phyloP scores from a whole-genome alignment of 108 stramenopile species.

The Nannochloropsis oceanica region DNA sequence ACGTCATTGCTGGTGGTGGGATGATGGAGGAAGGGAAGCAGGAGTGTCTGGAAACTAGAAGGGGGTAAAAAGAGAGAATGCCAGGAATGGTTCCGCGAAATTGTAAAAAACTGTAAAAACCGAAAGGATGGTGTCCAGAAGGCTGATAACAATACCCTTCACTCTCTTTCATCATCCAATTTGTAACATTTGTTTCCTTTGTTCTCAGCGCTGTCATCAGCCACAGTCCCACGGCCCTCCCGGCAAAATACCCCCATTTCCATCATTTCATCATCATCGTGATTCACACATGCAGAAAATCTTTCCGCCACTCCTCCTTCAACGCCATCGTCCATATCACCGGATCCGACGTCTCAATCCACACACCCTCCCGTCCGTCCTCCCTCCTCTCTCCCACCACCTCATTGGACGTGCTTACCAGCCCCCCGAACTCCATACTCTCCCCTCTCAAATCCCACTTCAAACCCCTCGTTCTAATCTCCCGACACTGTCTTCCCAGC shows the following conservation, averaged over 20 bases:
- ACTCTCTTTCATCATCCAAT: too few relatives aligned
- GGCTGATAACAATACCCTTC: too few relatives aligned
- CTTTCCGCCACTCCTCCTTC: not conserved
- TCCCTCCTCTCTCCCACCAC: constrained; percentile 3
- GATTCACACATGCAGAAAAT: not conserved
- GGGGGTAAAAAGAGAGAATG: too few relatives aligned
- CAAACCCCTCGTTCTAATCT: constrained; percentile 19
- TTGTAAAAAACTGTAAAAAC: too few relatives aligned
- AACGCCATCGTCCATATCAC: not conserved
- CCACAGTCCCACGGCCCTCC: too few relatives aligned
- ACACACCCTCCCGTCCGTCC: not conserved
- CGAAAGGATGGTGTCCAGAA: too few relatives aligned
- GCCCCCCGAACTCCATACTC: constrained; percentile 21
- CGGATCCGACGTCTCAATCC: not conserved
- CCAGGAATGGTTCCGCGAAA: too few relatives aligned
- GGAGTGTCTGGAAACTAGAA: too few relatives aligned
- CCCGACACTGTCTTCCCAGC: constrained; percentile 3
- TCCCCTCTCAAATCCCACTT: constrained; percentile 21
- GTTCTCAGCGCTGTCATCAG: too few relatives aligned
- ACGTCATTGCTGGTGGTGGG: not conserved
- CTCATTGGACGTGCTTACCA: constrained; percentile 33
- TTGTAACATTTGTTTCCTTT: too few relatives aligned
- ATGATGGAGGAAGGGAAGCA: not conserved
- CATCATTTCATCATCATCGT: too few relatives aligned
- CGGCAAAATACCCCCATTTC: too few relatives aligned